These are phyloP conservation scores for Phialophora expanda DNA, from an alignment of 2,329 filamentous ascomycete species.

Conservation along the genomic window DNA sequence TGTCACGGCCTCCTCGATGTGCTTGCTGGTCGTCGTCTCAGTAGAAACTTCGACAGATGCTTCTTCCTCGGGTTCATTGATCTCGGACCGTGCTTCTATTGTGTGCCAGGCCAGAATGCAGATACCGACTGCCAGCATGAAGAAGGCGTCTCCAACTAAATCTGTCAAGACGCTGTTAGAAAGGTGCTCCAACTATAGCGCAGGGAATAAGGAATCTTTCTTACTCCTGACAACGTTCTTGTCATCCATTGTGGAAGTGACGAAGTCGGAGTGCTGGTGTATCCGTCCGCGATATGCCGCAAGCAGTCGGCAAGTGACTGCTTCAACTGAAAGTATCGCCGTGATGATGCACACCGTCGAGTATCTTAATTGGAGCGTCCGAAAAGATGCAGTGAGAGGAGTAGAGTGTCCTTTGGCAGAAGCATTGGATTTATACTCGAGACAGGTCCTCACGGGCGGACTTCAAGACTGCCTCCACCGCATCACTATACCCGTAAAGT, in stretches of 20 bases:
- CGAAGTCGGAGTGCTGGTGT: not conserved
- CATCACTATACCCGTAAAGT: not conserved
- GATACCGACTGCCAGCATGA: not conserved
- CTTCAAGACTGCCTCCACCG: not conserved
- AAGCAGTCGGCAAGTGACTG: not conserved
- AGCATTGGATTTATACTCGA: not conserved
- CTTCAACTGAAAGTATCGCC: not conserved
- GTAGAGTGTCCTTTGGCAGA: not conserved
- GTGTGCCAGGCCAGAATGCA: not conserved
- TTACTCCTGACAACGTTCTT: not conserved
- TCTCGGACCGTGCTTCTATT: not conserved
- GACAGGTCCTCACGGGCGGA: not conserved
- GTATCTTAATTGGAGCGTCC: not conserved
- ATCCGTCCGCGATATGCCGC: not conserved
- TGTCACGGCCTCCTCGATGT: not conserved
- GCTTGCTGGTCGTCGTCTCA: not conserved
- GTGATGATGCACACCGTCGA: not conserved
- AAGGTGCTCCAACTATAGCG: not conserved
- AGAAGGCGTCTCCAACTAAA: not conserved
- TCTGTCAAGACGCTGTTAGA: not conserved
- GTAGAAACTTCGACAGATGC: not conserved
- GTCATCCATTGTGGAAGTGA: not conserved
- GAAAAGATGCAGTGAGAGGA: not conserved
- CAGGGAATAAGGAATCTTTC: not conserved
- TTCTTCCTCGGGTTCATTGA: not conserved